Conservation (phyloP, 192 early-diverging fungal species). For the Jimgerdemannia flammicorona region DNA sequence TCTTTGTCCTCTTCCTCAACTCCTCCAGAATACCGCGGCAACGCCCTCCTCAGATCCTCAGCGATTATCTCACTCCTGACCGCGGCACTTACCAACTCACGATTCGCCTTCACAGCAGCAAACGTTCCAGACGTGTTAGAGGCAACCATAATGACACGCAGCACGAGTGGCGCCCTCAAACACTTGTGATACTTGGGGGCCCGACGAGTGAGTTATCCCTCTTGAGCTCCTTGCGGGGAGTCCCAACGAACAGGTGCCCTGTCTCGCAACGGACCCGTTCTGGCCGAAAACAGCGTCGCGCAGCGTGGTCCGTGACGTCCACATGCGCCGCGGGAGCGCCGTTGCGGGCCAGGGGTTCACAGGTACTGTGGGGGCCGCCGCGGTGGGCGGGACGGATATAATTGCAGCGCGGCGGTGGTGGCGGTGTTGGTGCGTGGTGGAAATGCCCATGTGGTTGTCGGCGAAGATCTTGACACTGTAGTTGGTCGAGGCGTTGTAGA, state of each 20-base stretch:
- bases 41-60: constrained; percentile 28
- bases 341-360: no score
- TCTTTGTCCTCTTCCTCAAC: constrained; percentile 15
- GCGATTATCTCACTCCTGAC: constrained; percentile 19
- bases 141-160: constrained; percentile 51
- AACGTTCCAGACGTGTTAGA: constrained; percentile 61
- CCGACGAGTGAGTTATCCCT: constrained; percentile 18
- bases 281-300: constrained; percentile 65
- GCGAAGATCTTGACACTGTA: constrained; percentile 18
- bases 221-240: constrained; percentile 18
- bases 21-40: constrained; percentile 29
- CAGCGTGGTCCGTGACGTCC: constrained; percentile 53
- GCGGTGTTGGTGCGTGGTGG: constrained; percentile 38
- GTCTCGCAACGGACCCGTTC: constrained; percentile 58
- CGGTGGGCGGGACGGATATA: no score
- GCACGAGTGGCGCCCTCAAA: constrained; percentile 48
- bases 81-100: not conserved
- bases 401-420: no score
- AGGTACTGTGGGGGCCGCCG: no score
- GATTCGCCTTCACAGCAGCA: constrained; percentile 50
- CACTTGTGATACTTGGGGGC: constrained; percentile 16
- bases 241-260: constrained; percentile 56
- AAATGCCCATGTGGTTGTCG: constrained; percentile 20
- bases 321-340: constrained; percentile 46
- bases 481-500: no score